Evolutionary conservation across 345 rosid species (phyloP).

Genomic region (Camelina laxa): DNA sequence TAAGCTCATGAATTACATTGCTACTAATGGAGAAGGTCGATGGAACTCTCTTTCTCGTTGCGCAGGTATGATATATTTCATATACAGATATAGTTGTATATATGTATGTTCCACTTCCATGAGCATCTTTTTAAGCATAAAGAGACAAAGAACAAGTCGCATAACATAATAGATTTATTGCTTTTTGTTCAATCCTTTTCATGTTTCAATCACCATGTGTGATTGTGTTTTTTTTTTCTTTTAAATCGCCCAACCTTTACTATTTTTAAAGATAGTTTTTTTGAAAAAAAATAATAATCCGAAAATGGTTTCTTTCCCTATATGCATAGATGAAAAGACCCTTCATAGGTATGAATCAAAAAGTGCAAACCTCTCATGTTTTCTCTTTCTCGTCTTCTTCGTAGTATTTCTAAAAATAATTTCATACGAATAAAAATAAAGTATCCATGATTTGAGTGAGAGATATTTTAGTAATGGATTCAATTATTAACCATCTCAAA

Average conservation of each 20-base stretch:
- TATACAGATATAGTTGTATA: slow-evolving; percentile 2
- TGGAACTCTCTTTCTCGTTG: slow-evolving; percentile 89
- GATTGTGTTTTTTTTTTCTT: slow-evolving; percentile 41
- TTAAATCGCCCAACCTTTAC: slow-evolving; percentile 22
- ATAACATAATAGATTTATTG: slow-evolving; percentile 41
- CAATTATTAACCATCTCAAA: slow-evolving; percentile 33
- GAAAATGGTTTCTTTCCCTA: slow-evolving; percentile 31
- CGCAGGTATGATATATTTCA: slow-evolving; percentile 63
- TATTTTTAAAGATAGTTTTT: slow-evolving; percentile 12
- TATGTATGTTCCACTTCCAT: slow-evolving; percentile 21
- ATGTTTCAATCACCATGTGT: slow-evolving; percentile 47
- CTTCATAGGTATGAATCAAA: slow-evolving; percentile 39
- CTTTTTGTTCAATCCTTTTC: slow-evolving; percentile 45
- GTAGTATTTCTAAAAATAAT: slow-evolving; percentile 16
- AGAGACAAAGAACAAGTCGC: slow-evolving; percentile 43
- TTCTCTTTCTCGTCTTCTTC: slow-evolving; percentile 23
- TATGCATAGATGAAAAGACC: slow-evolving; percentile 35
- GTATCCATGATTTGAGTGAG: slow-evolving; percentile 25
- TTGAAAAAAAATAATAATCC: background rate
- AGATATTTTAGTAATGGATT: slow-evolving; percentile 23
- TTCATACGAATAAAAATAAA: slow-evolving; percentile 20
- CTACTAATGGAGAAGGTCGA: slow-evolving; percentile 85
- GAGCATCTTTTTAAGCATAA: slow-evolving; percentile 24
- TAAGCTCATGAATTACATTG: slow-evolving; percentile 81
- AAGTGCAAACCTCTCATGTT: slow-evolving; percentile 40